Percentiles rank a stretch among this genome's conserved stretches.
Conservation (phyloP, 2,329 filamentous ascomycete genomes). For the Pseudogymnoascus sp. region DNA sequence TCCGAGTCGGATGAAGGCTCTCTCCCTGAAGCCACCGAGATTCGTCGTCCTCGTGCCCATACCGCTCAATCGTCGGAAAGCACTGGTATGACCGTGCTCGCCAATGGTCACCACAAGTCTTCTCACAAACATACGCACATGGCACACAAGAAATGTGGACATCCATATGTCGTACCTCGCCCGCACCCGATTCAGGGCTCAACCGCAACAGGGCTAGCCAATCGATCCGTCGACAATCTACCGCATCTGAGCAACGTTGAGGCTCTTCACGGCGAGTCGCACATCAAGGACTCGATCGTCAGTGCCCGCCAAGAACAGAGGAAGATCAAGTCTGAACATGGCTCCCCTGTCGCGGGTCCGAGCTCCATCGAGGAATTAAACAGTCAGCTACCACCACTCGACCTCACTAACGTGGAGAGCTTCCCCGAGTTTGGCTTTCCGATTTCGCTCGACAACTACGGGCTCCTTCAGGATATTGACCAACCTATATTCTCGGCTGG, state of each 20-base stretch:
- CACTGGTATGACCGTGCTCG: slow-evolving; percentile 48
- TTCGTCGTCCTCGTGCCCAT: slow-evolving; percentile 50
- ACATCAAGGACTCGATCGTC: slow-evolving; percentile 32
- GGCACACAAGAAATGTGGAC: slow-evolving; percentile 48
- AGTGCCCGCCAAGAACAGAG: slow-evolving; percentile 37
- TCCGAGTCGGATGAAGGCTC: slow-evolving; percentile 50
- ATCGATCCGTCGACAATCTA: slow-evolving; percentile 40
- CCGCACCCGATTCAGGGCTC: slow-evolving; percentile 46
- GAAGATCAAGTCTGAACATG: slow-evolving; percentile 52
- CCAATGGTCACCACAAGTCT: slow-evolving; percentile 58
- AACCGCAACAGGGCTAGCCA: slow-evolving; percentile 42
- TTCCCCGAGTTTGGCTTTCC: slow-evolving; percentile 36
- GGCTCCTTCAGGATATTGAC: slow-evolving; percentile 41
- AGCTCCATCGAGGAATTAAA: slow-evolving; percentile 42
- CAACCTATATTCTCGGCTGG: slow-evolving; percentile 55
- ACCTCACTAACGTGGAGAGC: slow-evolving; percentile 49
- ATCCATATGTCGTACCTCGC: slow-evolving; percentile 51
- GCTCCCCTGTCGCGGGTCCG: slow-evolving; percentile 48
- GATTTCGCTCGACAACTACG: slow-evolving; percentile 45
- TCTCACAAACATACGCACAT: slow-evolving; percentile 52
- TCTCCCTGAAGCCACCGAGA: slow-evolving; percentile 33
- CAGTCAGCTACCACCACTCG: slow-evolving; percentile 48
- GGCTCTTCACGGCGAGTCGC: slow-evolving; percentile 30
- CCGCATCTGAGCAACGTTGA: slow-evolving; percentile 35
- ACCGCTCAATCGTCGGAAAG: slow-evolving; percentile 52